Percentiles rank a stretch among this genome's conserved stretches.
These are phyloP conservation scores for Phytophthora idaei DNA, from an alignment of 352 stramenopile species.

Conservation along the genomic window DNA sequence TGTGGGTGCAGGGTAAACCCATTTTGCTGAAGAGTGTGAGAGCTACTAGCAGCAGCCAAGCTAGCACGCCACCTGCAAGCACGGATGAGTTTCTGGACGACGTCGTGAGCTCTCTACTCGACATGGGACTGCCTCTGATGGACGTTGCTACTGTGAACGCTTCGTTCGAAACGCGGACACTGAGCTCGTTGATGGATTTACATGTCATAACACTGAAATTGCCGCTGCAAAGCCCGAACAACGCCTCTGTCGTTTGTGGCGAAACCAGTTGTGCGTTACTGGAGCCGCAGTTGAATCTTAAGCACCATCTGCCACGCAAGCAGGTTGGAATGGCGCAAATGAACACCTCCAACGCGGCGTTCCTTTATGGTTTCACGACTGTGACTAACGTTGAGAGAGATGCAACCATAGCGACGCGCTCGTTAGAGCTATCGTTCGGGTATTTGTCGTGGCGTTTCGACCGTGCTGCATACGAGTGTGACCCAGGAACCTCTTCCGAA, in stretches of 20 bases:
- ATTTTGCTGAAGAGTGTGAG: slow-evolving; percentile 20
- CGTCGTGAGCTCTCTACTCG: slow-evolving; percentile 18
- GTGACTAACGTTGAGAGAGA: slow-evolving; percentile 19
- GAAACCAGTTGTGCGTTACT: slow-evolving; percentile 32
- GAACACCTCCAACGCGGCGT: slow-evolving; percentile 22
- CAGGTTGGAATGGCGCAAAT: slow-evolving; percentile 37
- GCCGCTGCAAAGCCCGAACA: slow-evolving; percentile 19
- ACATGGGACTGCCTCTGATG: slow-evolving; percentile 18
- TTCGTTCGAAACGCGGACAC: slow-evolving; percentile 27
- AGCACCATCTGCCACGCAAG: slow-evolving; percentile 28
- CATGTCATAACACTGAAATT: slow-evolving; percentile 37
- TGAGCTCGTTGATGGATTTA: slow-evolving; percentile 39
- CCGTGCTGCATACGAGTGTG: slow-evolving; percentile 27
- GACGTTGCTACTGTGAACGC: slow-evolving; percentile 21
- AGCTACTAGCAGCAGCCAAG: background rate
- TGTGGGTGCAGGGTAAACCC: slow-evolving; percentile 36
- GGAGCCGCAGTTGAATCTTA: slow-evolving; percentile 9
- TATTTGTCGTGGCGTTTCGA: slow-evolving; percentile 51
- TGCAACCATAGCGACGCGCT: slow-evolving; percentile 3
- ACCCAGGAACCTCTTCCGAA: slow-evolving; percentile 1
- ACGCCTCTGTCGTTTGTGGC: slow-evolving; percentile 30
- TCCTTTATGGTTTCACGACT: slow-evolving; percentile 47
- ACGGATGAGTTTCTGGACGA: slow-evolving; percentile 19
- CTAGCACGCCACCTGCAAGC: slow-evolving; percentile 7
- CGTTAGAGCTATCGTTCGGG: slow-evolving; percentile 41